Evolutionary conservation across 2,329 filamentous ascomycete genomes (phyloP), one percentile per base, ranked within the genome.

Genomic region (Pseudopithomyces chartarum): DNA sequence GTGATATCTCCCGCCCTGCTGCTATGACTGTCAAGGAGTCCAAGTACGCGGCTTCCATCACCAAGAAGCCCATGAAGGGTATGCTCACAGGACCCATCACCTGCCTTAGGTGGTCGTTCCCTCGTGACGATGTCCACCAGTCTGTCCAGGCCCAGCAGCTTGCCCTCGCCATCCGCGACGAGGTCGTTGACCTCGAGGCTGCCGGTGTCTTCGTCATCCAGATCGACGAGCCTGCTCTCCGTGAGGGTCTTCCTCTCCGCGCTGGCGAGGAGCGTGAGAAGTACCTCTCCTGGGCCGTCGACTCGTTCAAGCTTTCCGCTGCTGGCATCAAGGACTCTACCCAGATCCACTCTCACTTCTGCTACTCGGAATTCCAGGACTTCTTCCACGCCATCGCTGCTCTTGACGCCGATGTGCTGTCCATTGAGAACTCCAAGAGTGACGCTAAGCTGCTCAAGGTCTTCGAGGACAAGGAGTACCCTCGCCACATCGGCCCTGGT

Each of bases 301-400:
- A 97, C 83, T 92, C 93, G 72, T 99, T 99, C 92, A 92, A 91
- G 79, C 91, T 99, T 68, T 89, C 94, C 66, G 96, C 93, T 71
- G 88, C 92, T 59, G 95, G 92, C 79, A 94, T 99, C 60, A 83
- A 92, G 82, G 92, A 99, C 81, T 91, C 90, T 57, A 99, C 95
- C 68, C 95, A 99, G 87, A 97, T 99, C 80, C 95, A 99, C 90
- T 97, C 93, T 64, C 95, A 99, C 86, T 99, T 99, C 91, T 99
- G 95, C 82, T 99, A 99, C 89, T 98, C 95, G 52, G 95, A 99
- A 87, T 99, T 99, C 91, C 95, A 99, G 84, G 95, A 99, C 86
- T 99, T 99, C 87, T 99, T 99, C 92, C 92, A 98, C 83, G 95
- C 95, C 82, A 99, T 99, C 72, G 92, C 95, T 65, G 94, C 95